Evolutionary conservation across 371 early-diverging fungal species (phyloP), one percentile per base, ranked within the genome.

Genomic region (Choanephora cucurbitarum): DNA sequence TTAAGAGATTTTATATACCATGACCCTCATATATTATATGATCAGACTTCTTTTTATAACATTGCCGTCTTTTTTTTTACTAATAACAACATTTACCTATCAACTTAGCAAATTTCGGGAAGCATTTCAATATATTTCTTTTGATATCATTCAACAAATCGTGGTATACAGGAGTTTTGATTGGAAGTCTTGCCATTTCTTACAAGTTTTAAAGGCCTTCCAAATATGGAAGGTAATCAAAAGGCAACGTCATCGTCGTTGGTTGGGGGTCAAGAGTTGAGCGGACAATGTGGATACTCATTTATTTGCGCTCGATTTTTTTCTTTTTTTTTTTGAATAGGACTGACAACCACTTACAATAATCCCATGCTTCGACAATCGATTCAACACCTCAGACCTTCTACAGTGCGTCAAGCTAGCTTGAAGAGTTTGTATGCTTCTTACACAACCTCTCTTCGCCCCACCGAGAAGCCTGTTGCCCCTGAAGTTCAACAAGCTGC

Each of bases 401-500:
- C 45, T 2, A 48, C 41, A 18, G 37, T 51, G 1, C 41, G 55
- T 15, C 48, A 55, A 31, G 49, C 48, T 18, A 19, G 34, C 41
- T 52, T 60, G 18, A 64, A 60, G 47, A 52, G 52, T 19, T 55
- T 55, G 17, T 32, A 40, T 40, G 60, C 60, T 49, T 31, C 59
- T 42, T 76, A 76, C 62, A 66, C 62, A 52, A 76, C 76, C 19
- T 50, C 55, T 24, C 40, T 73, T 33, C 66, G 66, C 23, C 72
- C 70, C 31, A 57, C 75, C 11, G 70, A 70, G 24, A 77, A 77
- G 60, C 22, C 63, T 33, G 53, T 74, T 40, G 78, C 60, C 37
- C 62, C 64, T 41, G 23, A 57, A 7, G 60, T 55, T 32, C 58
- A 83, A 61, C 93, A 96, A 72, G 80, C 94, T 7, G 69, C 84